These are phyloP conservation scores for Ustilago loliicola DNA, from an alignment of 1,284 basidiomycete genomes.

Conservation along the genomic window DNA sequence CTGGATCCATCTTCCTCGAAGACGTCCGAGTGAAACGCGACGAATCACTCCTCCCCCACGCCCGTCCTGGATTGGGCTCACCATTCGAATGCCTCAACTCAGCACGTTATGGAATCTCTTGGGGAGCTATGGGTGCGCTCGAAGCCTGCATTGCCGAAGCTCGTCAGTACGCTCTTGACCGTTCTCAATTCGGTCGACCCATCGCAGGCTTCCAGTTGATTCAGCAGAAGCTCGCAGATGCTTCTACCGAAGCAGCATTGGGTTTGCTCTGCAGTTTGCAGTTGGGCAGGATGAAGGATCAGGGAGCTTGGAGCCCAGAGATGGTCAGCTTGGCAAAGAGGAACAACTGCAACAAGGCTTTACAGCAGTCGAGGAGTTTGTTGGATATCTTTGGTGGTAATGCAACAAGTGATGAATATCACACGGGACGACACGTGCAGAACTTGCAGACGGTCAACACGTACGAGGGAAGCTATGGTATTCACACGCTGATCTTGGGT, in stretches of 20 bases:
- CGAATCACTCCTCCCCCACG: slow-evolving; percentile 58
- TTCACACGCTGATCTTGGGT: slow-evolving; percentile 80
- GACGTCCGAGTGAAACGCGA: slow-evolving; percentile 59
- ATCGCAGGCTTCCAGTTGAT: slow-evolving; percentile 91
- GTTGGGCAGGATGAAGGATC: slow-evolving; percentile 90
- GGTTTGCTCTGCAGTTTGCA: slow-evolving; percentile 80
- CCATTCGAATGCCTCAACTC: slow-evolving; percentile 68
- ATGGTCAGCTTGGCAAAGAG: slow-evolving; percentile 90
- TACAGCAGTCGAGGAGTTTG: slow-evolving; percentile 53
- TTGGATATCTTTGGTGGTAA: slow-evolving; percentile 77
- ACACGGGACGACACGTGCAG: slow-evolving; percentile 52
- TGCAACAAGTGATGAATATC: slow-evolving; percentile 71
- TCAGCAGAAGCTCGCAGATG: slow-evolving; percentile 96
- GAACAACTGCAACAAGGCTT: slow-evolving; percentile 94
- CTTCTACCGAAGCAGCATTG: slow-evolving; percentile 84
- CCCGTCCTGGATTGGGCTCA: slow-evolving; percentile 61
- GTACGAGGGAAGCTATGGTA: slow-evolving; percentile 64
- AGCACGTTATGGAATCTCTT: slow-evolving; percentile 64
- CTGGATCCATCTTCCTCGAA: slow-evolving; percentile 89
- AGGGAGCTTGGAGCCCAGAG: slow-evolving; percentile 83
- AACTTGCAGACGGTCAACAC: slow-evolving; percentile 66
- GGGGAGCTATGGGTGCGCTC: slow-evolving; percentile 74
- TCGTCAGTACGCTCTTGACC: slow-evolving; percentile 86
- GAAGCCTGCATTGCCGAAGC: slow-evolving; percentile 89
- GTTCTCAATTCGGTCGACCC: slow-evolving; percentile 86